Evolutionary conservation across 2,329 filamentous ascomycete genomes (phyloP), one percentile per base, ranked within the genome.

Genomic region (Grosmannia serpens): DNA sequence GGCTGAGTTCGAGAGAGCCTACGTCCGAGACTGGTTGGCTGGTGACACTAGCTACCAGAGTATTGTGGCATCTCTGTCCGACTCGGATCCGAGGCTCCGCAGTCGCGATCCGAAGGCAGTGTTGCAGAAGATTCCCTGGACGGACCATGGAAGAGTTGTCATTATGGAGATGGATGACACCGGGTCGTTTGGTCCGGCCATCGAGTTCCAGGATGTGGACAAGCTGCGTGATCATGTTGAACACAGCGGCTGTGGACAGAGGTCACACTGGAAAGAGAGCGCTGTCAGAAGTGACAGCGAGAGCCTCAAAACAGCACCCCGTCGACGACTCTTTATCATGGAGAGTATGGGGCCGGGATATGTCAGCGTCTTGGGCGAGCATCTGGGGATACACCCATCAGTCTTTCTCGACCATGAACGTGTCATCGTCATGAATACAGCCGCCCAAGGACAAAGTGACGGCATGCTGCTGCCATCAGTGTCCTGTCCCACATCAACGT

Each of bases 371-470:
- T 47, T 67, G 24, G 65, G 65, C 3, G 53, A 57, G 2, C 62
- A 61, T 13, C 65, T 67, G 47, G 56, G 55, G 8, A 52, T 67
- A 15, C 65, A 66, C 26, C 65, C 65, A 10, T 64, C 64, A 0
- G 33, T 64, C 26, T 67, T 67, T 49, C 57, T 67, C 13, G 65
- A 67, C 55, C 64, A 67, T 13, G 65, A 67, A 53, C 63, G 65
- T 15, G 61, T 67, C 8, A 60, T 65, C n/a, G 65, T 64, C 49
- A 64, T 63, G 46, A 64, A 62, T 53, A 55, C 60, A n/a, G 59
- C 55, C 31, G 54, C 62, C 29, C 54, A 55, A 29, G 62, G 64
- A 11, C 64, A 66, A 55, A 66, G 60, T 53, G 65, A 66, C 50
- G 63, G 62, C n/a, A 41, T 63, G 10, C 52, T 60, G 44, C 51